phyloP scores from a whole-genome alignment of 192 early-diverging fungal species.

The Anaeromyces robustus region DNA sequence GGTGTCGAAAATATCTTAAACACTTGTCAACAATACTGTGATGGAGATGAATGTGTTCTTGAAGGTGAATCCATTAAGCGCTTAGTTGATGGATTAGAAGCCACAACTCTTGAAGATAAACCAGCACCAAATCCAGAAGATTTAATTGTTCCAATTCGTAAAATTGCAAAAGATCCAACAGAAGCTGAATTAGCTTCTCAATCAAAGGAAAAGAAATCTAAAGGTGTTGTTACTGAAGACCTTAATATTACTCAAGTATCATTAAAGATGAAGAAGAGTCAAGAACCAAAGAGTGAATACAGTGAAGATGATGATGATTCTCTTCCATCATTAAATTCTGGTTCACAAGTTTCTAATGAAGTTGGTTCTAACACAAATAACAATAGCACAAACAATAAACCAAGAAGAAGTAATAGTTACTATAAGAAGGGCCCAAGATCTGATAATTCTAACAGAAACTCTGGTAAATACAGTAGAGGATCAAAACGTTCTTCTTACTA shows the following conservation, averaged over 20 bases:
- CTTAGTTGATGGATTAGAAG: background rate
- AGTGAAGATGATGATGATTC: background rate
- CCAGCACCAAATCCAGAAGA: background rate
- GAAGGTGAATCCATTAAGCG: background rate
- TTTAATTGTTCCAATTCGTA: background rate
- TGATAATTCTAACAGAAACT: background rate
- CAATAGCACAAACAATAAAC: background rate
- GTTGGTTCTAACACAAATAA: background rate
- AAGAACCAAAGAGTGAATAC: background rate
- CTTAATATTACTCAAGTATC: background rate
- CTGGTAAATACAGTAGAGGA: background rate
- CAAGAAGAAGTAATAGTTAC: background rate
- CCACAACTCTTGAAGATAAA: background rate
- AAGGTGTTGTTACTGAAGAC: background rate
- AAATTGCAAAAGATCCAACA: background rate
- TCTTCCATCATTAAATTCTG: background rate
- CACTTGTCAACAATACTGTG: background rate
- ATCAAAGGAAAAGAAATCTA: background rate
- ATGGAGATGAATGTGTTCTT: background rate
- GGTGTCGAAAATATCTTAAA: background rate
- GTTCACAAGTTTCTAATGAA: background rate
- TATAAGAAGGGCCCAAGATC: background rate
- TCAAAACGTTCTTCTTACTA: background rate
- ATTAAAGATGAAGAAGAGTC: background rate
- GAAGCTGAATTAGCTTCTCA: background rate